Evolutionary conservation across 495 filamentous ascomycete species (phyloP).

Genomic region (Aspergillus ellipticus): DNA sequence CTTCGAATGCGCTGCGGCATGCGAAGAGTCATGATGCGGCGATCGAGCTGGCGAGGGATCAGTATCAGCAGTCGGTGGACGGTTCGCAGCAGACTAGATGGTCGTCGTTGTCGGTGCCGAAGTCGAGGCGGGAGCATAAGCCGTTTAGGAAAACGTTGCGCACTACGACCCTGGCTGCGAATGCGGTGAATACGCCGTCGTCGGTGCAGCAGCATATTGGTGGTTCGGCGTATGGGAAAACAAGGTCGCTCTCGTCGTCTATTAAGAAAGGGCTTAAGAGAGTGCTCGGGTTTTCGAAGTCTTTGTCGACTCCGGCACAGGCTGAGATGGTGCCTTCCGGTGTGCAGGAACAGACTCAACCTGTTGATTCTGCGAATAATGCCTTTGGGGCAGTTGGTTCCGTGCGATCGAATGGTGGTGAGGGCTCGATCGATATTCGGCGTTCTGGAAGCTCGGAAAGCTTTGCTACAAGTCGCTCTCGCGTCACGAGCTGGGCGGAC

Average conservation of each 20-base stretch:
- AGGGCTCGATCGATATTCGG: slow-evolving; percentile 28
- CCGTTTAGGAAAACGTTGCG: slow-evolving; percentile 61
- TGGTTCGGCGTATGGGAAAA: slow-evolving; percentile 44
- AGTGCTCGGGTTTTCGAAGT: slow-evolving; percentile 52
- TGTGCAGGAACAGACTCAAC: slow-evolving; percentile 38
- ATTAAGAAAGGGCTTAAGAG: slow-evolving; percentile 60
- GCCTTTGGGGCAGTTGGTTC: slow-evolving; percentile 13
- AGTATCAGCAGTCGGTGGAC: slow-evolving; percentile 38
- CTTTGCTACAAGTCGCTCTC: slow-evolving; percentile 54
- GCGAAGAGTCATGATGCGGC: slow-evolving; percentile 44
- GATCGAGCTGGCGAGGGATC: slow-evolving; percentile 44
- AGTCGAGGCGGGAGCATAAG: slow-evolving; percentile 45
- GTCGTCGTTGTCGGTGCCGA: slow-evolving; percentile 46
- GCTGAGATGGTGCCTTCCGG: slow-evolving; percentile 49
- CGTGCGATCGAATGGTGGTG: slow-evolving; percentile 25
- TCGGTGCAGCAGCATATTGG: slow-evolving; percentile 20
- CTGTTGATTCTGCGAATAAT: background rate
- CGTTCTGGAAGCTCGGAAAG: slow-evolving; percentile 42
- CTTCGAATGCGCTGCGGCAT: slow-evolving; percentile 23
- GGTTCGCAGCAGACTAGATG: slow-evolving; percentile 35
- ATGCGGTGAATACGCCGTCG: slow-evolving; percentile 22
- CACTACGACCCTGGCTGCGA: slow-evolving; percentile 37
- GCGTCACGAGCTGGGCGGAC: slow-evolving; percentile 74
- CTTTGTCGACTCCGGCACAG: slow-evolving; percentile 36
- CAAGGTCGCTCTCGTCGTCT: slow-evolving; percentile 56